Evolutionary conservation across 2,329 filamentous ascomycete species (phyloP).

Genomic region (Blastomyces gilchristii): DNA sequence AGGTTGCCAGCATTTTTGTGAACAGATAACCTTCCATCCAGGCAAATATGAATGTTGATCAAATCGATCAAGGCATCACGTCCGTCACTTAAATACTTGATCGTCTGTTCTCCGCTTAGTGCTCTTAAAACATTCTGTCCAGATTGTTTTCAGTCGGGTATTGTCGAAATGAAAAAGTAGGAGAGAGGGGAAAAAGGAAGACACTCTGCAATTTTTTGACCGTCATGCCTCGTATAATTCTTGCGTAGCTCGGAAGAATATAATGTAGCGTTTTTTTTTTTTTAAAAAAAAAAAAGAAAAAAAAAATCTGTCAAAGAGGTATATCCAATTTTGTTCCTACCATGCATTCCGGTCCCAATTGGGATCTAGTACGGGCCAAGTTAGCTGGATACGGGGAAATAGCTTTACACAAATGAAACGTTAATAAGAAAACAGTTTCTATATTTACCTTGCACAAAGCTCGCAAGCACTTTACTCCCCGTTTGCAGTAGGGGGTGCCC

Average conservation of each 20-base stretch:
- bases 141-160: background rate
- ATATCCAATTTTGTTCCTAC: slow-evolving; percentile 35
- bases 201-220: background rate
- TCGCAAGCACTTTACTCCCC: slow-evolving; percentile 88
- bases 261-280: background rate
- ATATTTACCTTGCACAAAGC: slow-evolving; percentile 81
- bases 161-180: no score
- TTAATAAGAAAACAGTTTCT: background rate
- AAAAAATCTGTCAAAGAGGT: background rate
- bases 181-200: background rate
- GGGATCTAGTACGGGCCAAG: slow-evolving; percentile 30
- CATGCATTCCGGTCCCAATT: slow-evolving; percentile 83
- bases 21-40: background rate
- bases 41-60: background rate
- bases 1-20: background rate
- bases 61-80: background rate
- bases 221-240: background rate
- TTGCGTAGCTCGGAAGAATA: background rate
- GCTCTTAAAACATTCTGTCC: background rate
- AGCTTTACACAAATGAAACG: background rate
- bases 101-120: background rate
- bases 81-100: background rate
- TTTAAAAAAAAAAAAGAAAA: no score
- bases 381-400: slow-evolving; percentile 6
- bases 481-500: slow-evolving; percentile 95